Conservation (phyloP, 2,329 filamentous ascomycete species). For the Penicillium sp. region DNA sequence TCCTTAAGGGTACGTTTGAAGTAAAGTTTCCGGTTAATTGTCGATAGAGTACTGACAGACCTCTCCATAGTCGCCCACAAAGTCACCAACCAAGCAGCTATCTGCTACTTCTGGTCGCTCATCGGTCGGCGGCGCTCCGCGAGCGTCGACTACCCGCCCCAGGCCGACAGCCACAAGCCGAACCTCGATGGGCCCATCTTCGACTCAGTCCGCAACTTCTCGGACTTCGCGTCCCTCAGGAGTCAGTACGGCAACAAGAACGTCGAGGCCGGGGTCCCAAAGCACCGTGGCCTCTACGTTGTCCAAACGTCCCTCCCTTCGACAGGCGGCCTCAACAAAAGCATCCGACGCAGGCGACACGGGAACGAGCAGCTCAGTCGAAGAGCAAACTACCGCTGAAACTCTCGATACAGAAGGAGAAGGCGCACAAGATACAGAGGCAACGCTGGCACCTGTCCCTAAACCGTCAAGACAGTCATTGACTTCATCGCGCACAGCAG, state of each 20-base stretch:
- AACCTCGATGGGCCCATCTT: constrained; percentile 67
- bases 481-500: constrained; percentile 22
- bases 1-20: constrained; percentile 36
- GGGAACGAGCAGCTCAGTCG: constrained; percentile 26
- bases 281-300: constrained; percentile 20
- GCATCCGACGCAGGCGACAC: constrained; percentile 28
- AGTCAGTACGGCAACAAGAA: constrained; percentile 31
- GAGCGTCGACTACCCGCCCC: constrained; percentile 54
- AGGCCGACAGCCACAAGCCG: constrained; percentile 58
- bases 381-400: constrained; percentile 30
- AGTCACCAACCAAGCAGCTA: constrained; percentile 77
- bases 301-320: constrained; percentile 36
- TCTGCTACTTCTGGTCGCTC: constrained; percentile 44
- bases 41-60: neutral
- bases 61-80: constrained; percentile 65
- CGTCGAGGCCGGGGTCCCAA: constrained; percentile 33
- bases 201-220: constrained; percentile 30
- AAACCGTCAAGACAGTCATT: constrained; percentile 25
- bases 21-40: neutral
- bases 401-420: constrained; percentile 26
- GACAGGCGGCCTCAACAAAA: constrained; percentile 27
- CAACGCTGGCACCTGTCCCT: constrained; percentile 9
- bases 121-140: constrained; percentile 47
- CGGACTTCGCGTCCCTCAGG: constrained; percentile 42
- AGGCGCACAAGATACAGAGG: constrained; percentile 17